Evolutionary conservation across 108 stramenopile genomes (phyloP), one percentile per base, ranked within the genome.

Genomic region (Cyclotella distinguenda): DNA sequence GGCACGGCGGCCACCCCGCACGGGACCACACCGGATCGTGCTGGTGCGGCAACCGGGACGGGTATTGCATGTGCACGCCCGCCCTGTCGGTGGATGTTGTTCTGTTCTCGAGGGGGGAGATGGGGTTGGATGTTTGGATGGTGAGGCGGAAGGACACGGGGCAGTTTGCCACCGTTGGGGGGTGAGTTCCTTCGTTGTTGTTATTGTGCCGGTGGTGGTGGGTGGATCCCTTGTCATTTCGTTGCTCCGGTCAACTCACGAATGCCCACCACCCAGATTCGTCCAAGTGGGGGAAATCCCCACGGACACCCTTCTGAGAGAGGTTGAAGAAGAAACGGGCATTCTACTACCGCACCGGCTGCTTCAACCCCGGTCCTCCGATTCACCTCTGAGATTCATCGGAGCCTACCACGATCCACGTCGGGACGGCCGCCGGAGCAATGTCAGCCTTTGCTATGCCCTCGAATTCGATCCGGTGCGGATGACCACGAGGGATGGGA

Each of bases 61-160:
- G 64, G 21, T 92, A 89, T 65, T 92, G 91, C 51, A 78, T 89
- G 85, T 96, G 95, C 60, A 91, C 92, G 15, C 95, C 95, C 19
- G 82, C 83, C 40, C 28, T 94, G 42, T 88, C 91, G 15, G 81
- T 96, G 53, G 95, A 96, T 63, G 64, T 87, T 46, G 73, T 95
- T 18, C 58, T 95, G 28, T 72, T 74, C 53, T 77, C 78, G n/a
- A 66, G 25, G 22, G 12, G 30, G 10, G 30, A 48, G 15, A 34
- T 49, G 25, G 48, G 60, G 64, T 82, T 74, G 52, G 62, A 64
- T 71, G 68, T 94, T 9, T 91, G 88, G 87, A 51, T 86, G 6
- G 93, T 94, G 0, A 56, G 79, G 68, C 78, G 93, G 33, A 68
- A 70, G 40, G 93, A 94, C 57, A 90, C 86, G 36, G 81, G 82